Base-by-base conservation (phyloP, 2,329 filamentous ascomycete genomes). In the Neocatenulostroma microsporum region DNA sequence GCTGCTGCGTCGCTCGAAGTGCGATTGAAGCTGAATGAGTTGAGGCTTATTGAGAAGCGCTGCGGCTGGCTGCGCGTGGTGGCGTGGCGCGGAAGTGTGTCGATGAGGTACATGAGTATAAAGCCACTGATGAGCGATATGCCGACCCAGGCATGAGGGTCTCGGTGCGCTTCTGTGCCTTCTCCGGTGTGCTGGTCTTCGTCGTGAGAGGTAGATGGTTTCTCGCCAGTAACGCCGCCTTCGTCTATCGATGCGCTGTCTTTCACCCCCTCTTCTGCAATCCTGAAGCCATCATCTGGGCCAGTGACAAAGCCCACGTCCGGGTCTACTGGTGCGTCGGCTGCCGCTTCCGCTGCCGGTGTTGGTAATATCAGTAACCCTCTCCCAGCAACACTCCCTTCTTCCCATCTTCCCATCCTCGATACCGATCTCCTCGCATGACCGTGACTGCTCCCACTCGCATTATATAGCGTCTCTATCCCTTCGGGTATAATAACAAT, bases 401-500 rank as follows among this genome's bases (percentile, higher is more conserved):
- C n/a, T n/a, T n/a, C n/a, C n/a, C n/a, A n/a, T n/a, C n/a, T n/a
- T n/a, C n/a, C n/a, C n/a, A n/a, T n/a, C n/a, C 20, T 37, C 26
- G 27, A 13, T 6, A 39, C 11, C 10, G 31, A 12, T 25, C 27
- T 26, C 38, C 36, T 23, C n/a, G n/a, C 18, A 42, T 53, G 47
- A 12, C 44, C 36, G 26, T 53, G 40, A 9, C 43, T 39, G 29
- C 34, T 39, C 7, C 44, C 48, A 13, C 45, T 47, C 24, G 75
- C 70, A 49, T 66, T 78, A 50, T 91, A 85, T 39, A 95, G 73
- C 3, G 91, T 89, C 58, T 95, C 88, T 41, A 96, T 81, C 24
- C 91, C 91, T 62, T 98, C 91, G 1, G 91, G 91, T 53, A 98
- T 94, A 56, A 98, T 96, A 21, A 98, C 87, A 47, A 96, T 89